Conservation (phyloP, 202 grass and related monocot species). For the Setaria viridis region DNA sequence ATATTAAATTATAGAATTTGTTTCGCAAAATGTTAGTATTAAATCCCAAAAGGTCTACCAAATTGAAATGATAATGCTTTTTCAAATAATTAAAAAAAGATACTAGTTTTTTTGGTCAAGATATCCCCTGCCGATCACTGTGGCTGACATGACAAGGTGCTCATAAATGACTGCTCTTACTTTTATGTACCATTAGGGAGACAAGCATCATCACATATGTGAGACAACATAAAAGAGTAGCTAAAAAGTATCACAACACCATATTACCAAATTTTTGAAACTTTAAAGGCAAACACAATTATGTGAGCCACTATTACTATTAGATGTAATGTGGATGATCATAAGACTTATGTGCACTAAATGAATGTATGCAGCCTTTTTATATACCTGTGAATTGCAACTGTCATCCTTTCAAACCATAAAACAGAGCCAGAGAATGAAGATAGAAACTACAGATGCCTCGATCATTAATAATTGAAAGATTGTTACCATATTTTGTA, state of each 20-base stretch:
- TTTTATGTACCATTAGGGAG: slow-evolving; percentile 11
- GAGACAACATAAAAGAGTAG: slow-evolving; percentile 17
- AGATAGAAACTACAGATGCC: not conserved
- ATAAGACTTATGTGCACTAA: slow-evolving; percentile 33
- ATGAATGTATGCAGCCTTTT: not conserved
- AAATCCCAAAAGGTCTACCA: not conserved
- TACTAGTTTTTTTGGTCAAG: not conserved
- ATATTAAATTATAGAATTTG: not conserved
- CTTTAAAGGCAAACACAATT: not conserved
- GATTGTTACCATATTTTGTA: not conserved
- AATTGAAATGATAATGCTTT: not conserved
- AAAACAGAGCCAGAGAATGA: not conserved
- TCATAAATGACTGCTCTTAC: not conserved
- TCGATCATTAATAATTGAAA: slow-evolving; percentile 11
- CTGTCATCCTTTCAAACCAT: not conserved
- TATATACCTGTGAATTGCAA: slow-evolving; percentile 20
- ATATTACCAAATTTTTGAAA: slow-evolving; percentile 23
- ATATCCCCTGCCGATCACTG: not conserved
- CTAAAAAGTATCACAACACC: slow-evolving; percentile 16
- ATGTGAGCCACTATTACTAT: not conserved
- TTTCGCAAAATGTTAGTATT: slow-evolving; percentile 3
- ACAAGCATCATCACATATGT: not conserved
- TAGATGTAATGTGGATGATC: slow-evolving; percentile 25
- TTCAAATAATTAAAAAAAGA: not conserved
- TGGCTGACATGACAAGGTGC: slow-evolving; percentile 2